Base-by-base conservation (phyloP, 2,329 filamentous ascomycete species). In the Phyllosticta citriasiana region DNA sequence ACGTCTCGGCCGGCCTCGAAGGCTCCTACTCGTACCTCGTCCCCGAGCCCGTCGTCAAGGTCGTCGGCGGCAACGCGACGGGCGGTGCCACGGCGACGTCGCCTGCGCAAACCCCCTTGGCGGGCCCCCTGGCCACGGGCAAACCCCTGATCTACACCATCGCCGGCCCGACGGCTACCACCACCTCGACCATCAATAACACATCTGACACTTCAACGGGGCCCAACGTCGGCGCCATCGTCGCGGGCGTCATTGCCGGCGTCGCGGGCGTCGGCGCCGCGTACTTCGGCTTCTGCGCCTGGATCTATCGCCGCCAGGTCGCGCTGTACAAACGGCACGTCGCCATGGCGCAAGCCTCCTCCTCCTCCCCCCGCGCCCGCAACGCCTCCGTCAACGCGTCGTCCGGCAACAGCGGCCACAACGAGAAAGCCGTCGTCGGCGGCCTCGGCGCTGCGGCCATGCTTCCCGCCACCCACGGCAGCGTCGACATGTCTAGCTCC, bases 291-390 rank as follows among this genome's bases (percentile, higher is more conserved):
- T 89, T 88, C 77, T 88, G 86, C 73, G 81, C 83, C 19, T 90
- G 85, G 83, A 76, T 91, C 7, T 91, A 91, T 76, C 81, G 87
- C 27, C 85, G 85, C 56, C 87, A 88, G 71, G 81, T 91, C 16
- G 73, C 77, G 30, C 81, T 88, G 9, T 91, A 90, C 78, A 86
- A 87, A 72, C 78, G 81, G 35, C 88, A 91, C 69, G 81, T 88
- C 33, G 83, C 84, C 1, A 82, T 87, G 67, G 77, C 82, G 1
- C 86, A 89, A 67, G 79, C 81, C 3, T 82, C 83, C 57, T 74
- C 76, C 1, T 71, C 75, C 22, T 74, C 76, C 19, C 65, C 65
- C 30, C 62, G 63, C 47, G 67, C 66, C 55, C 70, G 71, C 3
- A 64, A 67, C 22, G 65, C 67, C 3, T 67, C 67, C 3, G 64